A percentile compares a stretch with the other conserved stretches of the same genome.
These are phyloP conservation scores for Penicillium desertorum DNA, from an alignment of 495 filamentous ascomycete genomes.

Conservation along the genomic window DNA sequence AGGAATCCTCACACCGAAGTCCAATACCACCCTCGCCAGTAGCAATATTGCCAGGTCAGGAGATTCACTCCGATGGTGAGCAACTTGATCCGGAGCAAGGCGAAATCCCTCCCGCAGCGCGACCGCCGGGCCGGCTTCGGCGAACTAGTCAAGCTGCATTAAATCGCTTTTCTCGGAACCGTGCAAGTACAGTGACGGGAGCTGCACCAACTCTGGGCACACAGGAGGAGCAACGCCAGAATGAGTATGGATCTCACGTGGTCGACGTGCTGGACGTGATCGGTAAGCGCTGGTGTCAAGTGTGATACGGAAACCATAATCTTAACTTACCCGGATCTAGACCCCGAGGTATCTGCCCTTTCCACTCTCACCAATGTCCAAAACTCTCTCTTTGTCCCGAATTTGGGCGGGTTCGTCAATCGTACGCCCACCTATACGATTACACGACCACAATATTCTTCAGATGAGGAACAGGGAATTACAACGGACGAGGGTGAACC, in stretches of 20 bases:
- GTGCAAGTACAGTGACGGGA: slow-evolving; percentile 36
- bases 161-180: slow-evolving; percentile 39
- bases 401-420: slow-evolving; percentile 65
- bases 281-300: slow-evolving; percentile 45
- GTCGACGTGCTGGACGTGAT: slow-evolving; percentile 72
- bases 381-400: slow-evolving; percentile 73
- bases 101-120: slow-evolving; percentile 16
- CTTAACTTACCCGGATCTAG: slow-evolving; percentile 34
- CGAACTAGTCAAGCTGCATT: slow-evolving; percentile 38
- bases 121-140: slow-evolving; percentile 31
- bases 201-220: slow-evolving; percentile 20
- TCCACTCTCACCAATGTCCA: slow-evolving; percentile 78
- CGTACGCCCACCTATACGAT: slow-evolving; percentile 71
- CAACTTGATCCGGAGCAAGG: neutral
- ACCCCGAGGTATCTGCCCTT: slow-evolving; percentile 71
- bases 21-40: slow-evolving; percentile 12
- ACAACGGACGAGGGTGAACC: slow-evolving; percentile 33
- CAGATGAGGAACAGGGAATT: slow-evolving; percentile 34
- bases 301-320: neutral
- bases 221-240: slow-evolving; percentile 12
- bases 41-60: neutral
- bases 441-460: slow-evolving; percentile 46
- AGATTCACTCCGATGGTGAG: slow-evolving; percentile 10
- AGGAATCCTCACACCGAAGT: slow-evolving; percentile 37
- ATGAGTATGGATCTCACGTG: slow-evolving; percentile 57